Evolutionary conservation across 2,329 filamentous ascomycete genomes (phyloP), one percentile per base, ranked within the genome.

Genomic region (Pyrenochaeta sp.): DNA sequence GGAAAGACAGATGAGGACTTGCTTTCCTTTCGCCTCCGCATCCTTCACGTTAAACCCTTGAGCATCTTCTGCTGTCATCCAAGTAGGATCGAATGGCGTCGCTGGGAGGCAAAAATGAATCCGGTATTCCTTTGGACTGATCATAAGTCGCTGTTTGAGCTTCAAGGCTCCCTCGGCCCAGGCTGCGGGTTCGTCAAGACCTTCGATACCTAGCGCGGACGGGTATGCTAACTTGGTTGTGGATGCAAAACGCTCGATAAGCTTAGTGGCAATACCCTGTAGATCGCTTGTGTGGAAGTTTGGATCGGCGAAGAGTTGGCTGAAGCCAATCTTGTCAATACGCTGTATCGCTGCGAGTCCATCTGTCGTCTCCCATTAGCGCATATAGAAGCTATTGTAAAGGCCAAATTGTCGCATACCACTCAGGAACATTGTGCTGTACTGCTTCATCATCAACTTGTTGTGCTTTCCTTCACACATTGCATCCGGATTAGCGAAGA

Each of bases 101-200:
- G 50, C 63, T 1, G 63, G 61, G 3, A 22, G 30, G 25, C 44
- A 54, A 37, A 57, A 64, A 19, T 53, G 49, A 19, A 67, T 54
- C 27, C 55, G 56, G 42, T 64, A 66, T 0, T 58, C 45, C 24
- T 51, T 37, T 1, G 61, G 54, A 34, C 59, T 61, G 0, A 65
- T 48, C 52, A 66, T 37, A 1, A 67, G 52, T 0, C 9, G 19
- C 22, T 58, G 50, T 22, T 64, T 67, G 24, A 69, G 34, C 2
- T 53, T 9, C 2, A 66, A 27, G 1, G 49, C 57, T 13, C 34
- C n/a, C 36, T 52, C 25, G 19, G 22, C 24, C 50, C 28, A 61
- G 15, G 8, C 34, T 25, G 37, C 19, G 5, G 45, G 30, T 25
- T 32, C n/a, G 19, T 39, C 22, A 7, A 44, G 3, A 4, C n/a